Base-by-base conservation (phyloP, 106 monocot species). In the Dactylorhiza incarnata region DNA sequence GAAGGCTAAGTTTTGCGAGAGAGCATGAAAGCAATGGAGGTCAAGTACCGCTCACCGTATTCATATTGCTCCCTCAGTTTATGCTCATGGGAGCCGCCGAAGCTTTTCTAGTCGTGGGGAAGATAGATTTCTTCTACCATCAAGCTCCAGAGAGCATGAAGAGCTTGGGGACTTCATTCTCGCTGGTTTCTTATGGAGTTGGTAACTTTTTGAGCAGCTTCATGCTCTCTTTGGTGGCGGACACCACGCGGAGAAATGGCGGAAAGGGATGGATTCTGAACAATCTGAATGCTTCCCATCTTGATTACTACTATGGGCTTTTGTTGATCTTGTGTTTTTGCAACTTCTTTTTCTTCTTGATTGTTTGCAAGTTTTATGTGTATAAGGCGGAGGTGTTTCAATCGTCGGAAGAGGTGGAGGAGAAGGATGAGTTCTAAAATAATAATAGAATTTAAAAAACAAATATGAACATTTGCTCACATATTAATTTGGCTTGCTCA, bases 31-130 rank as follows among this genome's bases (percentile, higher is more conserved):
- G 9, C 44, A 61, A 19, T 45, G 58, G 24, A 13, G 47, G 20
- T 0, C 69, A 55, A 43, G 49, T 76, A 13, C 84, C 87, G 0
- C 6, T 82, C 15, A 79, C 76, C 20, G 78, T 88, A n/a, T 85
- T 88, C 71, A 58, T 81, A 46, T 65, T 88, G 19, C 74, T 88
- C 10, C 88, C 88, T 25, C 88, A 88, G 48, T 88, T 85, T 61
- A 69, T 83, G 66, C 55, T 88, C 0, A 63, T 63, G 7, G 63
- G 63, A 24, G 7, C 19, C 3, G 63, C 63, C 19, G 63, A 63
- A 20, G 63, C 63, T 20, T 63, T 63, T 24, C 17, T 63, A n/a
- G 19, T 63, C 3, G 63, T 8, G 63, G 37, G 37, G 37, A 37
- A 37, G 37, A 37, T 37, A 0, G 37, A 37, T 37, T 37, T 37